phyloP scores from a whole-genome alignment of 371 early-diverging fungal genomes.

The Lichtheimia hyalospora region DNA sequence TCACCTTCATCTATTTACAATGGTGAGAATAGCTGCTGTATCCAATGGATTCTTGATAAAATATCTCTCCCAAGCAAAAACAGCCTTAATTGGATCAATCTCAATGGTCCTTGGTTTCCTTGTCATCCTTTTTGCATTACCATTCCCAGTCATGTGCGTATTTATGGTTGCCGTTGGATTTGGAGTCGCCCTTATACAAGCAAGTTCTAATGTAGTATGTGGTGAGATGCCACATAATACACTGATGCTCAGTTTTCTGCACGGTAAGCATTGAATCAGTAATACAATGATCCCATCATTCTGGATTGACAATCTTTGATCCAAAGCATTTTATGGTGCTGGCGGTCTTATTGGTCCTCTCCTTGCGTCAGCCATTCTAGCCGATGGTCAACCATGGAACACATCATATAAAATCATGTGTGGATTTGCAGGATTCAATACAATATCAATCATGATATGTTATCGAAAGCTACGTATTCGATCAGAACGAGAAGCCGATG shows the following conservation, averaged over 20 bases:
- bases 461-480: slow-evolving; percentile 10
- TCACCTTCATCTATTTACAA: not conserved
- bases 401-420: slow-evolving; percentile 20
- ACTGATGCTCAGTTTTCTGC: slow-evolving; percentile 23
- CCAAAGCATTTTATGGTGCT: slow-evolving; percentile 22
- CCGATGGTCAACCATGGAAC: slow-evolving; percentile 16
- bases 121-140: slow-evolving; percentile 14
- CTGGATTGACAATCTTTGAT: no score
- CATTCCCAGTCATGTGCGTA: slow-evolving; percentile 23
- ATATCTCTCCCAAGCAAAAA: slow-evolving; percentile 12
- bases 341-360: slow-evolving; percentile 26
- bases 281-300: no score
- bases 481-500: slow-evolving; percentile 14
- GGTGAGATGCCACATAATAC: slow-evolving; percentile 21
- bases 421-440: slow-evolving; percentile 14
- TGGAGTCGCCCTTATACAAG: slow-evolving; percentile 20
- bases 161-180: slow-evolving; percentile 22
- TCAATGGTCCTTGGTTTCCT: slow-evolving; percentile 17
- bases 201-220: slow-evolving; percentile 22
- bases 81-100: slow-evolving; percentile 16
- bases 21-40: slow-evolving; percentile 14
- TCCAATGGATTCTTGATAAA: slow-evolving; percentile 24
- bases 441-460: slow-evolving; percentile 8
- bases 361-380: slow-evolving; percentile 18
- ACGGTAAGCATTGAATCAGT: slow-evolving; percentile 17